Conservation (phyloP, 805 yeast species). For the Debaryomyces maramus region DNA sequence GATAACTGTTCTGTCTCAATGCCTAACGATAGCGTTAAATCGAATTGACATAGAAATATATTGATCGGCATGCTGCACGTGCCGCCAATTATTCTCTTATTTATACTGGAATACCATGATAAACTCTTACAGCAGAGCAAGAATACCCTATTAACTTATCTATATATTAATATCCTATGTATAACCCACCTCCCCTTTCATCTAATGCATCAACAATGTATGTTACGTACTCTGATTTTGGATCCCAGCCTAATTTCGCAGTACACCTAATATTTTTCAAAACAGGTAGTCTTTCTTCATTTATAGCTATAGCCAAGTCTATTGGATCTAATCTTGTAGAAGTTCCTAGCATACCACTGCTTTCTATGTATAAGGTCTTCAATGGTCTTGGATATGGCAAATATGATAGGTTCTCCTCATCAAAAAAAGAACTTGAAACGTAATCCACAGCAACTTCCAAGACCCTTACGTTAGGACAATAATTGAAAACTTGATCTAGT, state of each 20-base stretch:
- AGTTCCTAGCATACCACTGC: constrained; percentile 86
- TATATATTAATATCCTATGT: constrained; percentile 38
- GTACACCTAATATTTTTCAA: constrained; percentile 67
- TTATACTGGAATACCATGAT: too few relatives aligned
- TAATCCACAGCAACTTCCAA: constrained; percentile 82
- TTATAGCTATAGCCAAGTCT: constrained; percentile 80
- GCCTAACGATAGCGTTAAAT: too few relatives aligned
- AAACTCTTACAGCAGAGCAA: too few relatives aligned
- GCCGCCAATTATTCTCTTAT: too few relatives aligned
- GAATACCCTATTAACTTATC: not conserved
- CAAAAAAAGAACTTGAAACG: constrained; percentile 46
- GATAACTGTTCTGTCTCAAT: too few relatives aligned
- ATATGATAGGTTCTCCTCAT: constrained; percentile 28
- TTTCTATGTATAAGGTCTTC: constrained; percentile 64
- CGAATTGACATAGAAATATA: too few relatives aligned
- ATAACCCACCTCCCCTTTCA: constrained; percentile 76
- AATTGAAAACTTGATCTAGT: constrained; percentile 67
- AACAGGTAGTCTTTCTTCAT: constrained; percentile 72
- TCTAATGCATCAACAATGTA: constrained; percentile 68
- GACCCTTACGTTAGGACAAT: constrained; percentile 70
- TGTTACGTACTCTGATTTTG: constrained; percentile 38
- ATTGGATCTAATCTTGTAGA: constrained; percentile 82
- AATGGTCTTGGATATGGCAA: constrained; percentile 46
- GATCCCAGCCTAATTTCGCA: constrained; percentile 84
- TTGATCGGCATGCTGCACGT: too few relatives aligned